These are phyloP conservation scores for Leccinum truebloodii DNA, from an alignment of 768 basidiomycete species.

Conservation along the genomic window DNA sequence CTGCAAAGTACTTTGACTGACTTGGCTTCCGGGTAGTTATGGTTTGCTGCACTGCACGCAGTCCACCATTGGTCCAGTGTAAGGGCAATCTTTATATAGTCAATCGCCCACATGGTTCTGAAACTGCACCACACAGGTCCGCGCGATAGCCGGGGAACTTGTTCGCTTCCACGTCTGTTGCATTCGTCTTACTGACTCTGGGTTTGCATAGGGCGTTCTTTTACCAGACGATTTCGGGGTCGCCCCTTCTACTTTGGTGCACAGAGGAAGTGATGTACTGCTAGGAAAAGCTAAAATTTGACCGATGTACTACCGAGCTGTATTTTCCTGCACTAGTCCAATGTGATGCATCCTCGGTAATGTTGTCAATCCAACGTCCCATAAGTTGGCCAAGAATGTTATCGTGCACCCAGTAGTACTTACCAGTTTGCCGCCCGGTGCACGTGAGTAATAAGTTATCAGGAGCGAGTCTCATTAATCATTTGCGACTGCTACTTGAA, in stretches of 20 bases:
- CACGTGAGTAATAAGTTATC: constrained; percentile 23
- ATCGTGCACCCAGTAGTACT: background rate
- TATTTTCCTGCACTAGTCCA: constrained; percentile 9
- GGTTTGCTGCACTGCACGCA: constrained; percentile 85
- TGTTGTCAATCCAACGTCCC: background rate
- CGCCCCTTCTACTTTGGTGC: constrained; percentile 80
- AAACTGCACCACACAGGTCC: constrained; percentile 54
- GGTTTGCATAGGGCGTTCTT: constrained; percentile 52
- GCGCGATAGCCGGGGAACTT: constrained; percentile 81
- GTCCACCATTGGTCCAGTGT: constrained; percentile 94
- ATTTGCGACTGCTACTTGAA: background rate
- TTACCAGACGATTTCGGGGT: constrained; percentile 80
- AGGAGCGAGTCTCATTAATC: background rate
- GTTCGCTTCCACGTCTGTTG: constrained; percentile 42
- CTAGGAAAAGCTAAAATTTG: constrained; percentile 68
- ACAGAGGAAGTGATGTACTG: constrained; percentile 66
- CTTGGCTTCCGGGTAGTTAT: constrained; percentile 49
- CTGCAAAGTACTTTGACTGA: constrained; percentile 1
- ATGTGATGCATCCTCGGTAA: background rate
- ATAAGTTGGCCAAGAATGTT: background rate
- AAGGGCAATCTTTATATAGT: constrained; percentile 21
- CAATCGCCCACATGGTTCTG: constrained; percentile 8
- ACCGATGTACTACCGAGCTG: constrained; percentile 14
- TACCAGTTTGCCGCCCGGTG: background rate
- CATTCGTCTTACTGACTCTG: constrained; percentile 12